A percentile compares a stretch with the other conserved stretches of the same genome.
Evolutionary conservation across 495 filamentous ascomycete genomes (phyloP).

Genomic region (Chaetomium cochliodes): DNA sequence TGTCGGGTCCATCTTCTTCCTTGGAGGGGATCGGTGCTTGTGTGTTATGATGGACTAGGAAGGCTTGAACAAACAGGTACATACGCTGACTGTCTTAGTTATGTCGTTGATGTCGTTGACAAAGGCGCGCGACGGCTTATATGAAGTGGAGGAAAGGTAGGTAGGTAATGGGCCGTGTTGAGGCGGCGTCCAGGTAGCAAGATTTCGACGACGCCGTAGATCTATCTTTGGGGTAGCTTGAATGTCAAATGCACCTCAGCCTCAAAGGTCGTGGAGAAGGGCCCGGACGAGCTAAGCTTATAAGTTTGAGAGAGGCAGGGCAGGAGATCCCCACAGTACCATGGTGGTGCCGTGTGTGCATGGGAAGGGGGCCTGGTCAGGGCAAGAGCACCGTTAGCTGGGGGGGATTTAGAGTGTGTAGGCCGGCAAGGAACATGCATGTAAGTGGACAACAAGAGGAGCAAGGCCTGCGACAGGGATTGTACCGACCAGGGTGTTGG

Average conservation of each 20-base stretch:
- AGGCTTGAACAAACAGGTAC: slow-evolving; percentile 25
- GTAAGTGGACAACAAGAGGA: slow-evolving; percentile 23
- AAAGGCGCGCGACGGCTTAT: slow-evolving; percentile 30
- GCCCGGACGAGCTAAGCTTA: slow-evolving; percentile 35
- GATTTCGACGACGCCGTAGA: slow-evolving; percentile 25
- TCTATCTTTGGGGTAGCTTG: slow-evolving; percentile 39
- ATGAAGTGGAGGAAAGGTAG: slow-evolving; percentile 23
- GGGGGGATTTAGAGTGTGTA: slow-evolving; percentile 24
- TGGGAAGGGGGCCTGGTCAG: slow-evolving; percentile 20
- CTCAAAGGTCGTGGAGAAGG: slow-evolving; percentile 34
- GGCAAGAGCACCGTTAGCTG: slow-evolving; percentile 21
- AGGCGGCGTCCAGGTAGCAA: slow-evolving; percentile 32
- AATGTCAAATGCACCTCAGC: slow-evolving; percentile 33
- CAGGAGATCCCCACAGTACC: slow-evolving; percentile 30
- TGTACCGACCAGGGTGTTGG: slow-evolving; percentile 21
- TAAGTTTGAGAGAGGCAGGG: slow-evolving; percentile 34
- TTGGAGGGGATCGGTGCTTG: neutral
- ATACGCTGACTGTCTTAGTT: slow-evolving; percentile 32
- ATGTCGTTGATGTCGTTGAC: slow-evolving; percentile 15
- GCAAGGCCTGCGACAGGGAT: slow-evolving; percentile 25
- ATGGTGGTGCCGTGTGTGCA: slow-evolving; percentile 22
- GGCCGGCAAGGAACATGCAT: slow-evolving; percentile 29
- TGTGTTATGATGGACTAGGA: slow-evolving; percentile 14
- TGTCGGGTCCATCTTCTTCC: slow-evolving; percentile 36
- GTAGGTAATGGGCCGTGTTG: slow-evolving; percentile 18